Conservation (phyloP, 2,329 filamentous ascomycete genomes). For the Aspergillus latus region DNA sequence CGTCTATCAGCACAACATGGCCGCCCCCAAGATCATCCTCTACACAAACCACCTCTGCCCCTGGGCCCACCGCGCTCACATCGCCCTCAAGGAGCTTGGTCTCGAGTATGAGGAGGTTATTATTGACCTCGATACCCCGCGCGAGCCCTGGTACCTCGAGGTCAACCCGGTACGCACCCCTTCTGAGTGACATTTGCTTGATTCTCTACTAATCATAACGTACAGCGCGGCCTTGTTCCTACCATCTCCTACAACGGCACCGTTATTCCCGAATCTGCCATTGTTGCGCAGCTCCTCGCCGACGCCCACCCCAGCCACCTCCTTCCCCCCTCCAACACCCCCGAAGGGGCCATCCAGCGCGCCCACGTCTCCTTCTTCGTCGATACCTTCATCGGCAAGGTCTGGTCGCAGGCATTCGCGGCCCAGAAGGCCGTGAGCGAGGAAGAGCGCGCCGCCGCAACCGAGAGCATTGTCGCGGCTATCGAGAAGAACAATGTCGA, state of each 20-base stretch:
- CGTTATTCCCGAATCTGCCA: constrained; percentile 70
- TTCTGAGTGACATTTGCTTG: not conserved
- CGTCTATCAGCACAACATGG: constrained; percentile 24
- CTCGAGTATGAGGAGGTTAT: constrained; percentile 68
- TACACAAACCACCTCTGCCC: constrained; percentile 72
- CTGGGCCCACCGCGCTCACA: constrained; percentile 74
- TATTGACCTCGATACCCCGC: constrained; percentile 68
- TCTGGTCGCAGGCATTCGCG: constrained; percentile 51
- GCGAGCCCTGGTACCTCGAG: constrained; percentile 71
- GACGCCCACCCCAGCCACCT: constrained; percentile 70
- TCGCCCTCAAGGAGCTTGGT: constrained; percentile 65
- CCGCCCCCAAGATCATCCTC: constrained; percentile 57
- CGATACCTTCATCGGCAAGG: constrained; percentile 67
- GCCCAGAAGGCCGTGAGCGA: constrained; percentile 49
- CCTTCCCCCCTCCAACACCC: constrained; percentile 54
- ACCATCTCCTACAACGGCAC: constrained; percentile 66
- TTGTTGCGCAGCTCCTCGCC: constrained; percentile 70
- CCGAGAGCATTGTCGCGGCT: constrained; percentile 53
- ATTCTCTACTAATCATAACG: not conserved
- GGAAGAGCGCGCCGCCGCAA: constrained; percentile 52
- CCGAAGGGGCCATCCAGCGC: constrained; percentile 59
- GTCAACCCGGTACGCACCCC: constrained; percentile 62
- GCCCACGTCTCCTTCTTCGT: constrained; percentile 71
- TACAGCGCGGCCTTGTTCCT: constrained; percentile 69
- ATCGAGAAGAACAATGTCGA: constrained; percentile 74